Evolutionary conservation across 176 grass and related monocot species (phyloP).

Genomic region (Eleusine coracana): DNA sequence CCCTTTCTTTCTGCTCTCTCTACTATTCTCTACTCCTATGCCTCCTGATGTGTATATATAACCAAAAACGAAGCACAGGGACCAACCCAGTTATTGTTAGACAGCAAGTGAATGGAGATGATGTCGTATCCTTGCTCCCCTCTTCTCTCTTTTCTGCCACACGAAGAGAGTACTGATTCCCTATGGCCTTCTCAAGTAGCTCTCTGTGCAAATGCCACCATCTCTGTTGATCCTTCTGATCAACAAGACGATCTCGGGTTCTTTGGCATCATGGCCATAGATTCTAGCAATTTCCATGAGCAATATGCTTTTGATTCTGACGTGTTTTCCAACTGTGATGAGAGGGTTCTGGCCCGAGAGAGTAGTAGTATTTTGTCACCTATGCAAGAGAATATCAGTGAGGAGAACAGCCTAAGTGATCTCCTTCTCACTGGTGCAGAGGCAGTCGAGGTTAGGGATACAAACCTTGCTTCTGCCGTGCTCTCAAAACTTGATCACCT

Average conservation of each 20-base stretch:
- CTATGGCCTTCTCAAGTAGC: slow-evolving; percentile 37
- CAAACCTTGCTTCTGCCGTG: slow-evolving; percentile 38
- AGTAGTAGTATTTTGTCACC: slow-evolving; percentile 40
- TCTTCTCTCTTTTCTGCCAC: slow-evolving; percentile 36
- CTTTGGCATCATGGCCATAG: slow-evolving; percentile 13
- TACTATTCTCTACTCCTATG: neutral
- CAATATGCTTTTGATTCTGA: slow-evolving; percentile 31
- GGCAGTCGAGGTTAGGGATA: slow-evolving; percentile 48
- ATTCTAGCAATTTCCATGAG: slow-evolving; percentile 24
- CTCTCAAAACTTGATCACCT: slow-evolving; percentile 44
- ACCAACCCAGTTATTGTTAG: slow-evolving; percentile 26
- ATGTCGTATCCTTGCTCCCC: slow-evolving; percentile 53
- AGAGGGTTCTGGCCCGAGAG: slow-evolving; percentile 16
- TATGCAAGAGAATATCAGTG: slow-evolving; percentile 59
- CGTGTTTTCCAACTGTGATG: slow-evolving; percentile 5
- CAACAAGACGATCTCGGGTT: slow-evolving; percentile 26
- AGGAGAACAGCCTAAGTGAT: slow-evolving; percentile 56
- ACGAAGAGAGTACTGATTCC: slow-evolving; percentile 42
- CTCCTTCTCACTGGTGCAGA: slow-evolving; percentile 57
- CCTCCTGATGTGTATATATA: slow-evolving; percentile 49
- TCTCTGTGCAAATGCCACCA: slow-evolving; percentile 23
- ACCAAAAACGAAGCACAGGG: slow-evolving; percentile 9
- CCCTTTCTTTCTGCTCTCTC: too few relatives aligned
- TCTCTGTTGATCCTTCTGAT: slow-evolving; percentile 27
- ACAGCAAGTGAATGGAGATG: slow-evolving; percentile 41